These are phyloP conservation scores for Wickerhamiella kazuoi DNA, from an alignment of 805 yeast species.

Conservation along the genomic window DNA sequence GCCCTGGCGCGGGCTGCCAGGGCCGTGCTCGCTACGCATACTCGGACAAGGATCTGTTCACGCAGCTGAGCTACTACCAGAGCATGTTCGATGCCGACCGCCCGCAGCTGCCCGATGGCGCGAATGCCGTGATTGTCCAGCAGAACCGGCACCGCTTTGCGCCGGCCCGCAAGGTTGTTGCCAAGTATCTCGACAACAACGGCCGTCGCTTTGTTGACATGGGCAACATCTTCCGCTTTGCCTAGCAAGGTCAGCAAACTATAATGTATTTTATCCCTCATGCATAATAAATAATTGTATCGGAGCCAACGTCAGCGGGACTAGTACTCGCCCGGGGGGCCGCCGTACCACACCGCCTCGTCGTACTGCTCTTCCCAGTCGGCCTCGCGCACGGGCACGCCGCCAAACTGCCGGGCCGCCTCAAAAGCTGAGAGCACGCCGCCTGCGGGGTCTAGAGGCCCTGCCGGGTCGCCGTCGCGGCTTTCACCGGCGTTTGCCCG, in stretches of 20 bases:
- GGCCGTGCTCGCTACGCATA: conserved; percentile 70
- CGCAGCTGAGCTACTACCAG: conserved; percentile 64
- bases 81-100: conserved; percentile 69
- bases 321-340: neutral
- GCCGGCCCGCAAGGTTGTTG: conserved; percentile 38
- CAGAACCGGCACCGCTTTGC: conserved; percentile 53
- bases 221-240: conserved; percentile 43
- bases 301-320: too few relatives aligned
- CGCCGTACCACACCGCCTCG: conserved; percentile 2
- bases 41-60: conserved; percentile 64
- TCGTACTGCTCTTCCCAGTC: conserved; percentile 16
- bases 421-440: conserved; percentile 6
- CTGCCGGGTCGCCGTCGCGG: neutral
- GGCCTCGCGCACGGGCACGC: conserved; percentile 3
- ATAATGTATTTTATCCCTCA: too few relatives aligned
- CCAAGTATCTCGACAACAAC: conserved; percentile 58
- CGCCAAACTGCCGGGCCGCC: conserved; percentile 8
- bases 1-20: conserved; percentile 47
- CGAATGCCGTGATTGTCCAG: conserved; percentile 59
- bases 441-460: neutral
- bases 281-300: neutral
- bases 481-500: neutral
- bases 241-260: neutral
- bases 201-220: conserved; percentile 83
- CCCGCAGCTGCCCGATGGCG: conserved; percentile 16